A percentile compares a stretch with the other conserved stretches of the same genome.
phyloP scores from a whole-genome alignment of 148 eudicot genomes.

The Heliamphora exappendiculata region DNA sequence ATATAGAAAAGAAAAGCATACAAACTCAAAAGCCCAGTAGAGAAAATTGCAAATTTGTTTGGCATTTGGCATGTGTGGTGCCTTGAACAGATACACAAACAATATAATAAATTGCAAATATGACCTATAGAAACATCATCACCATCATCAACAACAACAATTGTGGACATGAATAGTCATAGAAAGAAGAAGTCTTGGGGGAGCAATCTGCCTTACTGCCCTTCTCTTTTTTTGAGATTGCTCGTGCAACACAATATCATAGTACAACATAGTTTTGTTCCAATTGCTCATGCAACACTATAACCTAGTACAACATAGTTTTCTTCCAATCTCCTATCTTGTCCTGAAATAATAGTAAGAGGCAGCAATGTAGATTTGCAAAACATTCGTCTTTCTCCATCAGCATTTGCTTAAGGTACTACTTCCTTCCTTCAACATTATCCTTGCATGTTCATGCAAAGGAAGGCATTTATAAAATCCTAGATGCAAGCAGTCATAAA shows the following conservation, averaged over 20 bases:
- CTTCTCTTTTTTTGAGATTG: not conserved
- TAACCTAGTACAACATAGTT: not conserved
- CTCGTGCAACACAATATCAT: not conserved
- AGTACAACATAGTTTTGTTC: not conserved
- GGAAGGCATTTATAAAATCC: not conserved
- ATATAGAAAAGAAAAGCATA: constrained; percentile 7
- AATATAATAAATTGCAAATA: not conserved
- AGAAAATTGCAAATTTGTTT: not conserved
- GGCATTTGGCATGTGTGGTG: constrained; percentile 4
- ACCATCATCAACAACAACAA: not conserved
- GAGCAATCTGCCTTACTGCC: not conserved
- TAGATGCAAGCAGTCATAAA: not conserved
- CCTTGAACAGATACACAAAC: not conserved
- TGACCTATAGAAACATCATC: not conserved
- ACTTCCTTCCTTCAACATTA: not conserved
- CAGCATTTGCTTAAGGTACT: not conserved
- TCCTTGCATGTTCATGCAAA: not conserved
- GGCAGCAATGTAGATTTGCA: not conserved
- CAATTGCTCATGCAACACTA: not conserved
- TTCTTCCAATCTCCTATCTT: not conserved
- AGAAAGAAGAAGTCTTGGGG: not conserved
- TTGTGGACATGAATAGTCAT: not conserved
- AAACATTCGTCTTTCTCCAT: not conserved
- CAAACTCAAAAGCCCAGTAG: constrained; percentile 8
- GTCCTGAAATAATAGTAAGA: not conserved